Conservation (phyloP, 176 grass and related monocot genomes). For the Metroxylon sagu region DNA sequence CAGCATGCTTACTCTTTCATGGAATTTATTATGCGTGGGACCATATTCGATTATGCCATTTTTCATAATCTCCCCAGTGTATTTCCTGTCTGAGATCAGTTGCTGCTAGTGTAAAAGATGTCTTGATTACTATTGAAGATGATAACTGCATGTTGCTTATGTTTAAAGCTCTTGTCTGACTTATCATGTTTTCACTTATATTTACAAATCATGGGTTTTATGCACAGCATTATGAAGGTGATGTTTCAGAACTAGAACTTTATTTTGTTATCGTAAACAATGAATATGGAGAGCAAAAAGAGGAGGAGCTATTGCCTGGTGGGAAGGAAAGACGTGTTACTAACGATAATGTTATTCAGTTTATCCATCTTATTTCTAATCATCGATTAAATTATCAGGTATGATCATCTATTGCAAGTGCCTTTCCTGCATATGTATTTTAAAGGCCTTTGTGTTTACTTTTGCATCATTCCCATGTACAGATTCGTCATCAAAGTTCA, state of each 20-base stretch:
- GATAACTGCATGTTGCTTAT: no score
- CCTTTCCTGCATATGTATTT: neutral
- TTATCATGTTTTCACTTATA: neutral
- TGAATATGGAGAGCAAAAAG: slow-evolving; percentile 94
- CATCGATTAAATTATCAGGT: slow-evolving; percentile 95
- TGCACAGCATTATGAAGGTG: slow-evolving; percentile 73
- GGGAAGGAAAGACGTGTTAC: slow-evolving; percentile 78
- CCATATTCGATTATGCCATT: no score
- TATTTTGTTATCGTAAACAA: slow-evolving; percentile 98
- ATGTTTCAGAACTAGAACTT: slow-evolving; percentile 79
- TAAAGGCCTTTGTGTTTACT: neutral
- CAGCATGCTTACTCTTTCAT: no score
- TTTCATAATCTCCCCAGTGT: no score
- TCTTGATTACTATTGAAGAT: no score
- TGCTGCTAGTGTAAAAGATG: no score
- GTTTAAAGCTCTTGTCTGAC: no score
- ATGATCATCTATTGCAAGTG: neutral
- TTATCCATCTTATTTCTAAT: slow-evolving; percentile 95
- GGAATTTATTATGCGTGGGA: no score
- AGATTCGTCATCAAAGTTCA: slow-evolving; percentile 84
- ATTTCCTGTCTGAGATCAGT: no score
- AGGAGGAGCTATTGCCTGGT: slow-evolving; percentile 84
- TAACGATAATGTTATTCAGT: slow-evolving; percentile 93
- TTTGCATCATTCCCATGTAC: slow-evolving; percentile 23
- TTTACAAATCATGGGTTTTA: neutral